Base-by-base conservation (phyloP, 1,284 basidiomycete genomes). In the Irpex sp. region DNA sequence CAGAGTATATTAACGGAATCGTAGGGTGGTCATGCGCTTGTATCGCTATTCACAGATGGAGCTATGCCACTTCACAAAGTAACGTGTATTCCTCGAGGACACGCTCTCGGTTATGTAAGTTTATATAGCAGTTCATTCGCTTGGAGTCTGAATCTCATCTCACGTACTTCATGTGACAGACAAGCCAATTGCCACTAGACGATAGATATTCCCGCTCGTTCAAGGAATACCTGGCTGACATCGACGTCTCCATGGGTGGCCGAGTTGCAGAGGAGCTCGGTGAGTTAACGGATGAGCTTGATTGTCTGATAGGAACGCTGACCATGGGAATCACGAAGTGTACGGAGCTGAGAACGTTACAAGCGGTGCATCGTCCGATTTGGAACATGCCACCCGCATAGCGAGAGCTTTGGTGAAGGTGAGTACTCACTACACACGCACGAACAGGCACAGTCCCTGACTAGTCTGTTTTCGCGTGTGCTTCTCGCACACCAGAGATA, bases 31-130 rank as follows among this genome's bases (percentile, higher is more conserved):
- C 95, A 97, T 75, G 94, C 95, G 15, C 84, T 98, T 21, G 88
- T 94, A 19, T 94, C 95, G 5, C 77, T 97, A 43, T 94, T 94
- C 73, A 97, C 96, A 0, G 86, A 93, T 64, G 95, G 95, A 61
- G 94, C 95, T 33, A 94, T 95, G 85, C 95, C 95, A 35, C 77
- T 98, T 67, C 95, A 98, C 76, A 97, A 96, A 80, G 95, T 97
- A 31, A 98, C 95, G 17, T 96, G 95, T 75, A 87, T 98, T 65
- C 95, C 95, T 57, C 90, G 96, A 69, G 95, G 95, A 36, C 93
- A 95, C 70, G 91, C 94, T 17, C 83, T 97, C 39, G 96, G 96
- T 67, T 80, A 95, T 69, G 92, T 93, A 77, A 68, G 89, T 83
- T 26, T 26, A 54, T 13, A 50, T 8, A 50, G 3, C 5, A 15